These are phyloP conservation scores for Pyropia yezoensis DNA, from an alignment of 23 red algal genomes.

Conservation along the genomic window DNA sequence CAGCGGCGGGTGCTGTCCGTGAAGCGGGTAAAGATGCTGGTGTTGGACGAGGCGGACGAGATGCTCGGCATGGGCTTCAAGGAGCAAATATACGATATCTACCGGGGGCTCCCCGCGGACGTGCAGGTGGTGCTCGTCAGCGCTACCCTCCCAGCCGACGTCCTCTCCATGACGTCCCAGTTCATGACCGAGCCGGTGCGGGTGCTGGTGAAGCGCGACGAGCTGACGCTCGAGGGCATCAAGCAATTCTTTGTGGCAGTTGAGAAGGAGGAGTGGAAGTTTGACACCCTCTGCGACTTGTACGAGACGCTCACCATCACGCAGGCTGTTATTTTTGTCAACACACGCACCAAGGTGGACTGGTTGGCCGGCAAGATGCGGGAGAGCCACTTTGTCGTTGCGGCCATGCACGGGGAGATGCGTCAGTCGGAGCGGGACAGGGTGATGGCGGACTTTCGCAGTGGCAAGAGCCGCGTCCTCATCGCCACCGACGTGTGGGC, in stretches of 20 bases:
- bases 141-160: conserved; percentile 66
- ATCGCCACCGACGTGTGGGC: conserved; percentile 86
- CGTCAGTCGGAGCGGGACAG: conserved; percentile 51
- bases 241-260: conserved; percentile 85
- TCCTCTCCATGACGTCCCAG: conserved; percentile 58
- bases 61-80: conserved; percentile 80
- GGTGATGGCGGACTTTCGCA: conserved; percentile 61
- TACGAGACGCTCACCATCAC: conserved; percentile 86
- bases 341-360: conserved; percentile 71
- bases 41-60: conserved; percentile 91
- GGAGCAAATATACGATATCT: conserved; percentile 91
- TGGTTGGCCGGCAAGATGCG: conserved; percentile 73
- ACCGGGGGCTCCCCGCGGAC: conserved; percentile 41
- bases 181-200: conserved; percentile 79
- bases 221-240: conserved; percentile 73
- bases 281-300: conserved; percentile 87
- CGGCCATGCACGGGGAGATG: conserved; percentile 70
- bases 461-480: conserved; percentile 57
- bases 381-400: conserved; percentile 57
- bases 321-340: conserved; percentile 82
- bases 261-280: conserved; percentile 90
- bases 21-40: conserved; percentile 20
- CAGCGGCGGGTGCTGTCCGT: conserved; percentile 36
- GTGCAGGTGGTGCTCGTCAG: conserved; percentile 79
- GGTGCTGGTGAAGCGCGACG: conserved; percentile 76